Evolutionary conservation across 352 stramenopile genomes (phyloP), one percentile per base, ranked within the genome.

Genomic region (Phytophthora pluvialis): DNA sequence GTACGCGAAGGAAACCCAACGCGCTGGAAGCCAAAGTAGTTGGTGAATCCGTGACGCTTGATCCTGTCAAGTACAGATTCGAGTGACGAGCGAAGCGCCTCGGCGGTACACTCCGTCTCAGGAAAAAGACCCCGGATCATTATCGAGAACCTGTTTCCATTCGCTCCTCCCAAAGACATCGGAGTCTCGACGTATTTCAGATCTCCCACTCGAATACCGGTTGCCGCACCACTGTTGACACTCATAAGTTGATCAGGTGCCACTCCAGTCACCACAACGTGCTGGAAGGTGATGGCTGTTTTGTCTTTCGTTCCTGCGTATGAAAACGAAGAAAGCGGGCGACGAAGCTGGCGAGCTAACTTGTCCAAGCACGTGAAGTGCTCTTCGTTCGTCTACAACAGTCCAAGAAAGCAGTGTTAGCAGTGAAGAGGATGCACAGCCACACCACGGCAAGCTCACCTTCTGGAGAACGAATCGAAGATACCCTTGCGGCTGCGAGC

Each of bases 1-100:
- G 44, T n/a, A 10, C 68, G 81, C 0, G 68, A 64, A 1, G 83
- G 81, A 1, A 79, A 50, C 0, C 86, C 84, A 40, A 95, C 83
- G 4, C 84, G 86, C 61, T 95, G 84, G 58, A 91, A 90, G 9
- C 86, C 84, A 70, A 93, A 95, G 71, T 90, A 95, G 54, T 95
- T 93, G n/a, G 79, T 55, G 40, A 92, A 93, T 2, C 84, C 84
- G 5, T 60, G 58, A 15, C 31, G n/a, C 31, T 70, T 48, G 8
- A 90, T 59, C 3, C 58, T 62, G 7, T 70, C 56, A 4, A 92
- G 49, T 21, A 69, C 65, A 3, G 33, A 28, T 8, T 64, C 59
- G 28, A 81, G 47, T 9, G 43, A 60, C 9, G 18, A 70, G 10
- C 62, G 61, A 11, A 79, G 36, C 1, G 25, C 59, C 0, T 47